Evolutionary conservation across 2,329 filamentous ascomycete species (phyloP), one percentile per base, ranked within the genome.

Genomic region (Rhynchosporium graminicola): DNA sequence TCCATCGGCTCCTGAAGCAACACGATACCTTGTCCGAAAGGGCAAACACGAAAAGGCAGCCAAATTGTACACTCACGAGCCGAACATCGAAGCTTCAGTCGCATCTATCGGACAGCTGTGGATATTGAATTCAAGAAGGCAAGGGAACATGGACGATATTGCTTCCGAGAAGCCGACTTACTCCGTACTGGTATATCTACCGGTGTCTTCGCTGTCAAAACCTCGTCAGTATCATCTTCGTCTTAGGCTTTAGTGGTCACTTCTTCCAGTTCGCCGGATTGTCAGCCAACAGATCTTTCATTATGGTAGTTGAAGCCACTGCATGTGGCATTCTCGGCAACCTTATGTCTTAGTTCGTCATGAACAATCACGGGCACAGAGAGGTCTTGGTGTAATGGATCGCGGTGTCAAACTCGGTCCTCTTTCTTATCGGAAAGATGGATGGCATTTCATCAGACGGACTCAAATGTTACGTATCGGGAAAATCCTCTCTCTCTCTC

Each of bases 341-440:
- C 76, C 76, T 50, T 68, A 42, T 61, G 26, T 65, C 58, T 67
- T 77, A 60, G 76, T 75, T 57, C 71, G 73, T 46, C 68, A 85
- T 85, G 7, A 71, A 84, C 28, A 89, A 89, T 2, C 77, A 93
- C 59, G 92, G 92, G 51, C 88, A 92, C 57, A 85, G 76, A 6
- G 73, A 70, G 3, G 64, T 78, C 9, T 76, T 76, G 58, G 64
- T 77, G 8, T 58, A 31, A 28, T 72, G 72, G 7, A 66, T 72
- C 42, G 50, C 56, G 10, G 65, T 61, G 5, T 50, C 65, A 5
- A 64, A 60, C 3, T 48, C 43, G 10, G 33, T 65, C 3, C 57
- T 68, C 5, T 13, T 69, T 12, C 56, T 70, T 3, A 66, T 68
- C 33, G 66, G 68, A 20, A 63, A 65, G 13, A 60, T 63, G 72